A percentile compares a stretch with the other conserved stretches of the same genome.
Evolutionary conservation across 2,329 filamentous ascomycete genomes (phyloP).

Genomic region (Tolypocladium paradoxum): DNA sequence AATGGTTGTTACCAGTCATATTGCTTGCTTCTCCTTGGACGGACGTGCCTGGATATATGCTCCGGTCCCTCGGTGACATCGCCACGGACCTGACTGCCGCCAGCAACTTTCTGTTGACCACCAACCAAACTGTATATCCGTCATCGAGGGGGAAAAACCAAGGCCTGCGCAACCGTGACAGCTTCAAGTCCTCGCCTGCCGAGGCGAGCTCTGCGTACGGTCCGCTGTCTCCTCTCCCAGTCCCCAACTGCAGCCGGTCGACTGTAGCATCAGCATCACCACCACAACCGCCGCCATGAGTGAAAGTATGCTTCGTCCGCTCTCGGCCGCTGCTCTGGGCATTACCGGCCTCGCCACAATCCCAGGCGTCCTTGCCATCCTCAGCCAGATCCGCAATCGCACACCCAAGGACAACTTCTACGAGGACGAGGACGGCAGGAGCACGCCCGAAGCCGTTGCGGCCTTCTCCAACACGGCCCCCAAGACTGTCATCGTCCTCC

Average conservation of each 20-base stretch:
- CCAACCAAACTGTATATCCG: not conserved
- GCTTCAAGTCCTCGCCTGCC: not conserved
- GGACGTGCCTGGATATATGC: not conserved
- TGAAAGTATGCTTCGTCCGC: slow-evolving; percentile 9
- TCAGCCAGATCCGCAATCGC: slow-evolving; percentile 22
- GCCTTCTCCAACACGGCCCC: slow-evolving; percentile 51
- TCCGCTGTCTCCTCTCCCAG: not conserved
- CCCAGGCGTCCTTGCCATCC: slow-evolving; percentile 23
- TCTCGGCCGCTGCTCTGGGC: slow-evolving; percentile 22
- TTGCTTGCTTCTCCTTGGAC: not conserved
- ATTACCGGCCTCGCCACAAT: slow-evolving; percentile 24
- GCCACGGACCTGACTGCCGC: not conserved
- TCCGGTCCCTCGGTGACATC: not conserved
- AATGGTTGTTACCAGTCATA: not conserved
- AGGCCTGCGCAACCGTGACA: not conserved
- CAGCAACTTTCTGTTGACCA: not conserved
- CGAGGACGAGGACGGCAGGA: slow-evolving; percentile 58
- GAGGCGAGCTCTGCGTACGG: not conserved
- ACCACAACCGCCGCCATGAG: slow-evolving; percentile 2
- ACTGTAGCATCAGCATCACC: not conserved
- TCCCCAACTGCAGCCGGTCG: not conserved
- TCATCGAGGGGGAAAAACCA: not conserved
- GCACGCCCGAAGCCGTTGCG: slow-evolving; percentile 50
- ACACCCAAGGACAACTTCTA: slow-evolving; percentile 41
- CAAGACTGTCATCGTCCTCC: slow-evolving; percentile 42